A percentile compares a stretch with the other conserved stretches of the same genome.
Evolutionary conservation across 768 basidiomycete genomes (phyloP).

Genomic region (Rhodotorula toruloides): DNA sequence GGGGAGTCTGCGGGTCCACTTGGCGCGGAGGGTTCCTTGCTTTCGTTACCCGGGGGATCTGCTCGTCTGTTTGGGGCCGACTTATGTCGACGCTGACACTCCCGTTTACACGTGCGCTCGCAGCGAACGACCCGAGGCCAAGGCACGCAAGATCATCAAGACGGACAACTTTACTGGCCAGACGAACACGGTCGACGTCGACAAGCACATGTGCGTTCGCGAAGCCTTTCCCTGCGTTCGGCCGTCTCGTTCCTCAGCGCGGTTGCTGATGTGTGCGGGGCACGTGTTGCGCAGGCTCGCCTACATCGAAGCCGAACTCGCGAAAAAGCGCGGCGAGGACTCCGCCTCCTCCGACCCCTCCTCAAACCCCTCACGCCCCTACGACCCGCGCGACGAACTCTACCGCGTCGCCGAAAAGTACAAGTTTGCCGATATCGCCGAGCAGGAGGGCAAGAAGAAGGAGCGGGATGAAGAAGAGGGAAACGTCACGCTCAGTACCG

Average conservation of each 20-base stretch:
- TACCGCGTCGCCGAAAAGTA: slow-evolving; percentile 61
- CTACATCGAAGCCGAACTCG: slow-evolving; percentile 91
- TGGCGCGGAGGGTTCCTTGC: too few species aligned
- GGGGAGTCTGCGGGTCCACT: too few species aligned
- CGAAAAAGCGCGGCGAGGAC: slow-evolving; percentile 63
- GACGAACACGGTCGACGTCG: slow-evolving; percentile 90
- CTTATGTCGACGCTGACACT: background rate
- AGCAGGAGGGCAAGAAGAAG: slow-evolving; percentile 12
- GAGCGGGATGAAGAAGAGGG: slow-evolving; percentile 64
- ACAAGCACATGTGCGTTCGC: slow-evolving; percentile 88
- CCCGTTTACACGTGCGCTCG: slow-evolving; percentile 44
- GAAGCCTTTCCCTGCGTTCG: background rate
- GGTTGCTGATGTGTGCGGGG: background rate
- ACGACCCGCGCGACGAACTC: slow-evolving; percentile 71
- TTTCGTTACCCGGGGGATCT: too few species aligned
- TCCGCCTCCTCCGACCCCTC: slow-evolving; percentile 39
- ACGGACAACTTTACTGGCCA: slow-evolving; percentile 92
- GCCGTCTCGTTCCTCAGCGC: background rate
- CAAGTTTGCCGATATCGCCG: slow-evolving; percentile 38
- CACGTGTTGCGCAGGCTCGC: slow-evolving; percentile 66
- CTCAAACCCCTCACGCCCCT: background rate
- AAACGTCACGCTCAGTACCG: slow-evolving; percentile 82
- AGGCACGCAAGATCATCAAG: slow-evolving; percentile 53
- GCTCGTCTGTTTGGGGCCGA: background rate
- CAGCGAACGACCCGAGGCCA: slow-evolving; percentile 64